Conservation (phyloP, 2,329 filamentous ascomycete species). For the Dothideomycetes sp. region DNA sequence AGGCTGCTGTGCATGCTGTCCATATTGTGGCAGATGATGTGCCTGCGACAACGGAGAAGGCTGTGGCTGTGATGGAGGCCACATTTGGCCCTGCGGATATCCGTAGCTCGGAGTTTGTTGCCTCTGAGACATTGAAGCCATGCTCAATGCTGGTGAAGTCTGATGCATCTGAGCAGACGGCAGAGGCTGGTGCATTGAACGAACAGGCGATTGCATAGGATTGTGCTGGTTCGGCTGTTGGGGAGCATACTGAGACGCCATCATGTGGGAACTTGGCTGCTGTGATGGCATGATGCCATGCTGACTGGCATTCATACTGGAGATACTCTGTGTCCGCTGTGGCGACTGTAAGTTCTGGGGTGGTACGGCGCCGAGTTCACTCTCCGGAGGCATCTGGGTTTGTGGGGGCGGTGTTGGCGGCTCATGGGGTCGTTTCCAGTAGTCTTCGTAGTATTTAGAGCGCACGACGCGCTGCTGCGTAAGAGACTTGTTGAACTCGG, state of each 20-base stretch:
- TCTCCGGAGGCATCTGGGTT: slow-evolving; percentile 26
- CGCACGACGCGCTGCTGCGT: slow-evolving; percentile 72
- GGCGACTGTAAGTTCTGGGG: slow-evolving; percentile 37
- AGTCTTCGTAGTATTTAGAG: slow-evolving; percentile 64
- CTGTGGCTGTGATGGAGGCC: slow-evolving; percentile 36
- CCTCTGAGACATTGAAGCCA: slow-evolving; percentile 25
- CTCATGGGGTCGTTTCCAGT: slow-evolving; percentile 78
- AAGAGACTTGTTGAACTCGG: slow-evolving; percentile 80
- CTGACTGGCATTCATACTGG: not conserved
- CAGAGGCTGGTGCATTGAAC: slow-evolving; percentile 53
- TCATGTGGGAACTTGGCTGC: slow-evolving; percentile 8
- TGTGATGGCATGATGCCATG: slow-evolving; percentile 8
- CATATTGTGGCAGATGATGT: slow-evolving; percentile 36
- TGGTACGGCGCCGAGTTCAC: slow-evolving; percentile 26
- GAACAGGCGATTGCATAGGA: slow-evolving; percentile 63
- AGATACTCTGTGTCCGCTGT: slow-evolving; percentile 14
- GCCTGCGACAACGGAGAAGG: slow-evolving; percentile 35
- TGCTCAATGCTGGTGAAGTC: slow-evolving; percentile 48
- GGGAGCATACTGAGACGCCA: slow-evolving; percentile 5
- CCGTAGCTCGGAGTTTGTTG: slow-evolving; percentile 34
- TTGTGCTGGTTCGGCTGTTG: slow-evolving; percentile 52
- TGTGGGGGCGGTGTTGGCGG: slow-evolving; percentile 47
- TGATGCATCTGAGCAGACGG: slow-evolving; percentile 47
- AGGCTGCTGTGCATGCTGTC: slow-evolving; percentile 26
- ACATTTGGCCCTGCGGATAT: slow-evolving; percentile 37